phyloP scores from a whole-genome alignment of 176 grass and related monocot genomes.

The Aegilops umbellulata region DNA sequence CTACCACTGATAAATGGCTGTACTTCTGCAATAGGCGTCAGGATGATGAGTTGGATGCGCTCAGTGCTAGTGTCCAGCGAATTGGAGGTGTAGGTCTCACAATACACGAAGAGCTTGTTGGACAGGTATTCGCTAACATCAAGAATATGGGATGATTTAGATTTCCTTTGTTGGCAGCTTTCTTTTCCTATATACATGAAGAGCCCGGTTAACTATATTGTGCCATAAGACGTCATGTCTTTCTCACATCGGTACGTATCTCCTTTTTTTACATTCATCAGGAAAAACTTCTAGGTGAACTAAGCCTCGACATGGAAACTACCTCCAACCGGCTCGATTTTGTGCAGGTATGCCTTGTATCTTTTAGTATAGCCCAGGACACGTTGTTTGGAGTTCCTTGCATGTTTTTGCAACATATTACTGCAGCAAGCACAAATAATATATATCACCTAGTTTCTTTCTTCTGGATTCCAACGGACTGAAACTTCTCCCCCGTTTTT shows the following conservation, averaged over 20 bases:
- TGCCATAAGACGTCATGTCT: background rate
- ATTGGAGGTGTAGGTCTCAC: slow-evolving; percentile 96
- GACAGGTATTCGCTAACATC: slow-evolving; percentile 56
- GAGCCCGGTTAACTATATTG: background rate
- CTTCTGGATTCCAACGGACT: background rate
- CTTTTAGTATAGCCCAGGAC: background rate
- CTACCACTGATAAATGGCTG: background rate
- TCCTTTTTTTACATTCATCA: slow-evolving; percentile 11
- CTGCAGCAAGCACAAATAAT: no score
- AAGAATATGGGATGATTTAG: background rate
- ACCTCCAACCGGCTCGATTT: slow-evolving; percentile 88
- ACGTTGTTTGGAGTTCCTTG: background rate
- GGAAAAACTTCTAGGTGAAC: slow-evolving; percentile 85
- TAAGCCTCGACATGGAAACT: slow-evolving; percentile 90
- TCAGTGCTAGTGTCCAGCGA: slow-evolving; percentile 81
- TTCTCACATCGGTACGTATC: background rate
- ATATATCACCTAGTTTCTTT: no score
- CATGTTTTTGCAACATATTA: background rate
- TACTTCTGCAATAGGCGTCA: slow-evolving; percentile 51
- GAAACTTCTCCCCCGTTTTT: background rate
- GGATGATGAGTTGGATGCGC: slow-evolving; percentile 88
- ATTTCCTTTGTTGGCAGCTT: background rate
- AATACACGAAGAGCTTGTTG: slow-evolving; percentile 80
- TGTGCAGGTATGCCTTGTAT: slow-evolving; percentile 57
- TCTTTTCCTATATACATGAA: background rate